Evolutionary conservation across 2,329 filamentous ascomycete genomes (phyloP), one percentile per base, ranked within the genome.

Genomic region (Verruconis gallopava): DNA sequence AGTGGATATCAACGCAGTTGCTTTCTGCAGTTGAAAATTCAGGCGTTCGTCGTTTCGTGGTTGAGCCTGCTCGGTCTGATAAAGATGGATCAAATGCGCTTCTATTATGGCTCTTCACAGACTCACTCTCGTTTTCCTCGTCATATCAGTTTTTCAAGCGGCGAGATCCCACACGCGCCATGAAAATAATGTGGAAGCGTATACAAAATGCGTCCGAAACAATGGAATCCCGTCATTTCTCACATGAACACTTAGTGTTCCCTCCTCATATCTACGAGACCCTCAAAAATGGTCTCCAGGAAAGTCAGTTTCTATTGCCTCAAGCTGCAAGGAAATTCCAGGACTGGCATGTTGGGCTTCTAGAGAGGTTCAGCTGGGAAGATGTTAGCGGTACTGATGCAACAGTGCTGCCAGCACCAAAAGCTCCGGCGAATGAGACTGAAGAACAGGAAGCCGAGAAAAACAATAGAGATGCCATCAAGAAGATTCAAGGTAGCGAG

Each of bases 261-360:
- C 74, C 77, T 0, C 47, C 46, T 1, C 59, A 64, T 3, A 65
- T 73, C 3, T 72, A 79, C 20, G 44, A 54, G 4, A 60, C 61
- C 21, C 56, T 79, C 4, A 49, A 56, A 1, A 47, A 51, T 4
- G 59, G 56, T 6, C 58, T 85, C 19, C 53, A 61, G 9, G 53
- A 52, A 5, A 77, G 71, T 48, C 72, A 67, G 25, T 33, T 47
- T 3, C 52, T 75, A 13, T 54, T 85, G 5, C 79, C 80, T 1
- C 53, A 49, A 0, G 62, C 62, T 5, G 73, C 79, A 45, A 66
- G 74, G 43, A 60, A 51, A 20, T 81, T 82, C 49, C 67, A 73
- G 53, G 72, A 69, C n/a, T 85, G 79, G 79, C 68, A 69, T 19
- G 75, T 85, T 4, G 78, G 77, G 2, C 54, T 85, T 14, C 53